A percentile compares a stretch with the other conserved stretches of the same genome.
Evolutionary conservation across 495 filamentous ascomycete genomes (phyloP).

Genomic region (Hypoxylon rickii): DNA sequence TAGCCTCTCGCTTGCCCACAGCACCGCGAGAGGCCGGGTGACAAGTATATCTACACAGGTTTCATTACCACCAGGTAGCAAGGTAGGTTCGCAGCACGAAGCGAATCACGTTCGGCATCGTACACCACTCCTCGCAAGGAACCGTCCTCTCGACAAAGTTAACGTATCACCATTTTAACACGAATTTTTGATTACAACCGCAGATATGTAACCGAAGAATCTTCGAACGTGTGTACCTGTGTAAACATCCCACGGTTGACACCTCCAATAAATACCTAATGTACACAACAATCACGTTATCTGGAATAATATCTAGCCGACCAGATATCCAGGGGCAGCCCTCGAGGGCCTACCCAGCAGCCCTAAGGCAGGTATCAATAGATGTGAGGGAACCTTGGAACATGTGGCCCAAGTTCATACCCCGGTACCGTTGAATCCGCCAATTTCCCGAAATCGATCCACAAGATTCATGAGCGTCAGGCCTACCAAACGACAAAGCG

Average conservation of each 20-base stretch:
- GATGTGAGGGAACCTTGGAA: not conserved
- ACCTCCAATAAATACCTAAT: not conserved
- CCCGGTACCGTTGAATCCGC: conserved; percentile 18
- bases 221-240: not conserved
- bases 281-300: not conserved
- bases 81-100: too few species aligned
- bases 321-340: not conserved
- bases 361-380: too few species aligned
- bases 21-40: too few species aligned
- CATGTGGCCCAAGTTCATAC: not conserved
- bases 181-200: not conserved
- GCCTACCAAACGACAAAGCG: conserved; percentile 16
- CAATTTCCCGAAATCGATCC: conserved; percentile 20
- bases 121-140: too few species aligned
- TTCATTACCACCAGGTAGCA: too few species aligned
- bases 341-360: too few species aligned
- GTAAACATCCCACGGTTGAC: too few species aligned
- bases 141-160: not conserved
- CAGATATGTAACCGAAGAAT: not conserved
- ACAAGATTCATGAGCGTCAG: not conserved
- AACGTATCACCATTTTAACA: not conserved
- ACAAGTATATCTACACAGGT: too few species aligned
- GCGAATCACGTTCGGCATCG: too few species aligned
- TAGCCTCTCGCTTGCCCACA: too few species aligned
- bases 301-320: conserved; percentile 13